Conservation (phyloP, 2,329 filamentous ascomycete genomes). For the Ophiostoma quercus region DNA sequence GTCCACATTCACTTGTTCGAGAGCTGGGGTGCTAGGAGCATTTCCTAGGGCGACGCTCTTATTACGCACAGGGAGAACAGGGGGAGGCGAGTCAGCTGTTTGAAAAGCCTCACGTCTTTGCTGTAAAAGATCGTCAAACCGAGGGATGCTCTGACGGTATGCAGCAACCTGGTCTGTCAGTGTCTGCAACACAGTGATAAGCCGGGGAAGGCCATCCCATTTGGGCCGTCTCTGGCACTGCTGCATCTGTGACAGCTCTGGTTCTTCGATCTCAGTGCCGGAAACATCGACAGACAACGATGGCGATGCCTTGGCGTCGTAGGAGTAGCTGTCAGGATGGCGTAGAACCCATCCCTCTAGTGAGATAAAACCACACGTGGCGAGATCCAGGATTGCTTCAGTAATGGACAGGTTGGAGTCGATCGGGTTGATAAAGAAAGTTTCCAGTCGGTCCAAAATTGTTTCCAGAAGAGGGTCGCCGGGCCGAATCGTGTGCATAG, state of each 20-base stretch:
- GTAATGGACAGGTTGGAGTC: conserved; percentile 88
- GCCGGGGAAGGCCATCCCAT: conserved; percentile 49
- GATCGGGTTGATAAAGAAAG: conserved; percentile 84
- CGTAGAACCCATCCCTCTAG: conserved; percentile 88
- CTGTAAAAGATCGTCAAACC: conserved; percentile 67
- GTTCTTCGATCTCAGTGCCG: not conserved
- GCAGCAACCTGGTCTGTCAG: conserved; percentile 58
- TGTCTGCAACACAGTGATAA: conserved; percentile 54
- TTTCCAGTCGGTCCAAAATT: conserved; percentile 61
- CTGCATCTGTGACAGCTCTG: conserved; percentile 41
- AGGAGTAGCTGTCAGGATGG: conserved; percentile 60
- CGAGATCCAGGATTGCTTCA: conserved; percentile 73
- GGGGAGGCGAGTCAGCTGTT: conserved; percentile 44
- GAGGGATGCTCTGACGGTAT: conserved; percentile 60
- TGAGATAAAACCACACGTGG: conserved; percentile 75
- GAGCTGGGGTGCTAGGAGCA: conserved; percentile 29
- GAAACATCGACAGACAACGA: not conserved
- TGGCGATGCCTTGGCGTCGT: not conserved
- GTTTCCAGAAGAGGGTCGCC: conserved; percentile 61
- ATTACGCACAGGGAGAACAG: not conserved
- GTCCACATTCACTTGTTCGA: conserved; percentile 43
- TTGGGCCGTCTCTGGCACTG: conserved; percentile 50
- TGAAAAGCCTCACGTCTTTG: conserved; percentile 60
- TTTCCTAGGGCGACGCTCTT: conserved; percentile 19
- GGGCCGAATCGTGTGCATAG: conserved; percentile 55